Base-by-base conservation (phyloP, 371 early-diverging fungal genomes). In the Mortierella sp. region DNA sequence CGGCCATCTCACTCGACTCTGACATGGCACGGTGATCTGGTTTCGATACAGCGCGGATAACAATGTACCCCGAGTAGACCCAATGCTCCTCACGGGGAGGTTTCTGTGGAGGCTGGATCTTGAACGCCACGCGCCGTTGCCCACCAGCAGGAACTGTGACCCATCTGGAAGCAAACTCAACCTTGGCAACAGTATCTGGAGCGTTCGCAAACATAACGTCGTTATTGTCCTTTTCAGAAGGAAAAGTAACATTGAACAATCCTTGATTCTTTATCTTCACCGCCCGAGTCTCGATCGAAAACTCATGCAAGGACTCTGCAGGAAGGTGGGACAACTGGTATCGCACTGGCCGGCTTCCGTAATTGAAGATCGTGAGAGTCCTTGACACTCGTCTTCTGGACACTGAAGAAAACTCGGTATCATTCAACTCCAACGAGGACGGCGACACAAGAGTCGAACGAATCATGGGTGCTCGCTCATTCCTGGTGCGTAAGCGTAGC, bases 21-120 rank as follows among this genome's bases (percentile, higher is more conserved):
- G 34, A 34, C 34, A 7, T 10, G 7, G 4, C 34, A 34, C 10
- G 10, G 34, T 4, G 10, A 34, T 34, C 4, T 10, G 34, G 10
- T 9, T 21, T 16, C 0, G 54, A 45, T 6, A 18, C 38, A 3
- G 61, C 51, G 8, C 55, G 72, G 18, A 71, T 41, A 21, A 61
- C 51, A 24, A 78, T 71, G 18, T 67, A 78, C 14, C 72, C 78
- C 18, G 78, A 78, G 27, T 78, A 78, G 31, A 78, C 60, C 68
- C 64, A 71, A 19, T 71, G 68, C 26, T 78, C 60, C 1, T 56
- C 47, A 1, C 9, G 9, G 2, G 67, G 63, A 0, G 71, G 13
- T 0, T 4, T 12, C 2, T 18, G 4, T 6, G 78, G 72, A 3
- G 64, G 60, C 10, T 21, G 30, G 18, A 78, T 61, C 27, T 12